Percentiles rank a stretch among this genome's conserved stretches.
These are phyloP conservation scores for Cercospora sp. DNA, from an alignment of 2,329 filamentous ascomycete genomes.

Conservation along the genomic window DNA sequence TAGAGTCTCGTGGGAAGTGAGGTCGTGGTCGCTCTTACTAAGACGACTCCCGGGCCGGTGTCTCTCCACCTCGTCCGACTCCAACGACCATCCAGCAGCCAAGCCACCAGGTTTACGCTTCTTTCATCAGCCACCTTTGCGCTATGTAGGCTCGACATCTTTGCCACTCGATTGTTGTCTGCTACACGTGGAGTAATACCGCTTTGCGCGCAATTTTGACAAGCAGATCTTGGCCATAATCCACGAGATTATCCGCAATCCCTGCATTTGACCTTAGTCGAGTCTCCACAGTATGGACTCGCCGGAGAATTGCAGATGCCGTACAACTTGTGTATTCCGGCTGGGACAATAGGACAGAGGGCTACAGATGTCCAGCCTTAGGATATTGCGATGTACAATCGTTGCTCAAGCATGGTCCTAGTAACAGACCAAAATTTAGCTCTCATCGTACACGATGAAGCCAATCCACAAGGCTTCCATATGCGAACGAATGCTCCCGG, in stretches of 20 bases:
- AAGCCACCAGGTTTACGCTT: not conserved
- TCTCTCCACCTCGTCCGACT: not conserved
- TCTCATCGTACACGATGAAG: too few relatives aligned
- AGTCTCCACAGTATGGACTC: not conserved
- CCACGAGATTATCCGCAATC: not conserved
- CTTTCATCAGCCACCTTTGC: not conserved
- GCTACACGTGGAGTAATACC: not conserved
- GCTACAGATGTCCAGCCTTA: not conserved
- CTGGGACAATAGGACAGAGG: not conserved
- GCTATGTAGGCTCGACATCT: not conserved
- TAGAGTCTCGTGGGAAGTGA: not conserved
- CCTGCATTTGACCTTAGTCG: not conserved
- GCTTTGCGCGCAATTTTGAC: not conserved
- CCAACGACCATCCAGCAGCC: not conserved
- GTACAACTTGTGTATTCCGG: not conserved
- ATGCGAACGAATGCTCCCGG: too few relatives aligned
- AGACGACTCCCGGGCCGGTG: not conserved
- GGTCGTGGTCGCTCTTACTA: not conserved
- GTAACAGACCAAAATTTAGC: not conserved
- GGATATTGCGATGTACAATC: not conserved
- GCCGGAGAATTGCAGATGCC: not conserved
- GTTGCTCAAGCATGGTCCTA: not conserved
- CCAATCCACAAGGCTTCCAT: too few relatives aligned
- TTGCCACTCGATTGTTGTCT: not conserved
- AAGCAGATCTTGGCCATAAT: not conserved